Percentiles rank a stretch among this genome's conserved stretches.
These are phyloP conservation scores for Isatis tinctoria DNA, from an alignment of 345 rosid genomes.

Conservation along the genomic window DNA sequence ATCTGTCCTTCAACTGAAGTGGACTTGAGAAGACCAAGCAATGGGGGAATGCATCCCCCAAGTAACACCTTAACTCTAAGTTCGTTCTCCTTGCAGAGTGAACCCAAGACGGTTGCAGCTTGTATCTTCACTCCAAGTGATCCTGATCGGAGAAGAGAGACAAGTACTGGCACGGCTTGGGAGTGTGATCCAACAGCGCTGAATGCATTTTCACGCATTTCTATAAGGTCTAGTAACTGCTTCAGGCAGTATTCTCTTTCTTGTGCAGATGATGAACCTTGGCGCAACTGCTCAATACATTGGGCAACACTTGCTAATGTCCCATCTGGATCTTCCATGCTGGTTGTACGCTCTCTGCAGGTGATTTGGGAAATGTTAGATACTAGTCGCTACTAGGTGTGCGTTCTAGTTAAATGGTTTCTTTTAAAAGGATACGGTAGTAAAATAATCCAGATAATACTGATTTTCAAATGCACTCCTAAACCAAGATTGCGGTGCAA, in stretches of 20 bases:
- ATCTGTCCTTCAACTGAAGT: conserved; percentile 95
- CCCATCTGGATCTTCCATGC: conserved; percentile 99
- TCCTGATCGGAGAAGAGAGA: conserved; percentile 98
- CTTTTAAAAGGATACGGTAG: not conserved
- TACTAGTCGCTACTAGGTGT: not conserved
- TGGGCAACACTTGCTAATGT: conserved; percentile 99
- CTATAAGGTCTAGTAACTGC: conserved; percentile 91
- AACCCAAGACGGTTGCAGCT: conserved; percentile 92
- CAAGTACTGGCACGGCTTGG: conserved; percentile 99
- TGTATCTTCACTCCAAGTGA: conserved; percentile 90
- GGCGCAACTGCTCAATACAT: conserved; percentile 96
- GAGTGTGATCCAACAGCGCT: conserved; percentile 99
- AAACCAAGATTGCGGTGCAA: conserved; percentile 4
- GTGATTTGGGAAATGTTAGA: conserved; percentile 26
- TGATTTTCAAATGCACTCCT: not conserved
- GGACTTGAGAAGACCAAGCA: conserved; percentile 98
- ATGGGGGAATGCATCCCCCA: conserved; percentile 99
- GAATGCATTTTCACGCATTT: conserved; percentile 91
- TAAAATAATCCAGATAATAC: not conserved
- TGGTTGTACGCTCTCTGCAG: conserved; percentile 80
- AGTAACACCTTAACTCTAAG: conserved; percentile 93
- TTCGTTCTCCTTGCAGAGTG: conserved; percentile 98
- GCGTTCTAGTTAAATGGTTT: not conserved
- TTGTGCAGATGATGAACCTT: conserved; percentile 77
- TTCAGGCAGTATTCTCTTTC: conserved; percentile 85